A percentile compares a stretch with the other conserved stretches of the same genome.
Conservation (phyloP, 2,329 filamentous ascomycete species). For the Colletotrichum kahawae region DNA sequence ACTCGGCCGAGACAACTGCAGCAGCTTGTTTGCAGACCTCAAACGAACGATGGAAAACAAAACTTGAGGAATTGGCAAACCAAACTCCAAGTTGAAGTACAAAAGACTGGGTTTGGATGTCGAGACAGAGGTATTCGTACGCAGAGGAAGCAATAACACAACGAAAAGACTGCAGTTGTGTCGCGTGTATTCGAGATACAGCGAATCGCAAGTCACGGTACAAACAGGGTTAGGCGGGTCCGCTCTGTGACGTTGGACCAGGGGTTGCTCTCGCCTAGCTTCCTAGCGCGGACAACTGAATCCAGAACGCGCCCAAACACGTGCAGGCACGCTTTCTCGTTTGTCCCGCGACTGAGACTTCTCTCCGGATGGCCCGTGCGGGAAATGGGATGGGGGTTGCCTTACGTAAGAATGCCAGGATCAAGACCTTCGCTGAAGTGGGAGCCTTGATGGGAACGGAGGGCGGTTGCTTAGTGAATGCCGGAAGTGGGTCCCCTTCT, state of each 20-base stretch:
- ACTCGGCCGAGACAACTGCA: not conserved
- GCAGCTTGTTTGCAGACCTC: not conserved
- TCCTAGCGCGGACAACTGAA: constrained; percentile 6
- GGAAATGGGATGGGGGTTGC: not conserved
- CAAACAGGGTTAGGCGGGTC: not conserved
- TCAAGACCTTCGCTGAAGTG: not conserved
- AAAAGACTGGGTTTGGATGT: not conserved
- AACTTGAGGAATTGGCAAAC: not conserved
- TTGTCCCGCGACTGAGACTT: not conserved
- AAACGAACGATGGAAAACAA: not conserved
- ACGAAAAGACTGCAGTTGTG: constrained; percentile 8
- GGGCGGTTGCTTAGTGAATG: constrained; percentile 18
- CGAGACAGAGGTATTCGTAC: not conserved
- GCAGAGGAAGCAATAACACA: not conserved
- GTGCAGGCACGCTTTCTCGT: constrained; percentile 11
- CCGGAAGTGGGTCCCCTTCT: constrained; percentile 9
- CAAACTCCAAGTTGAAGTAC: not conserved
- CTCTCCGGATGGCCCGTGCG: constrained; percentile 1
- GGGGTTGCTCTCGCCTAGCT: not conserved
- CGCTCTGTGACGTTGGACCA: constrained; percentile 9
- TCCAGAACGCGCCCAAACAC: constrained; percentile 22
- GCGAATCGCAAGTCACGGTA: constrained; percentile 1
- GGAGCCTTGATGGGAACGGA: not conserved
- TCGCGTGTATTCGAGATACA: constrained; percentile 5
- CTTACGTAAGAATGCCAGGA: not conserved